These are phyloP conservation scores for Suhomyces pyralidae DNA, from an alignment of 805 yeast species.

Conservation along the genomic window DNA sequence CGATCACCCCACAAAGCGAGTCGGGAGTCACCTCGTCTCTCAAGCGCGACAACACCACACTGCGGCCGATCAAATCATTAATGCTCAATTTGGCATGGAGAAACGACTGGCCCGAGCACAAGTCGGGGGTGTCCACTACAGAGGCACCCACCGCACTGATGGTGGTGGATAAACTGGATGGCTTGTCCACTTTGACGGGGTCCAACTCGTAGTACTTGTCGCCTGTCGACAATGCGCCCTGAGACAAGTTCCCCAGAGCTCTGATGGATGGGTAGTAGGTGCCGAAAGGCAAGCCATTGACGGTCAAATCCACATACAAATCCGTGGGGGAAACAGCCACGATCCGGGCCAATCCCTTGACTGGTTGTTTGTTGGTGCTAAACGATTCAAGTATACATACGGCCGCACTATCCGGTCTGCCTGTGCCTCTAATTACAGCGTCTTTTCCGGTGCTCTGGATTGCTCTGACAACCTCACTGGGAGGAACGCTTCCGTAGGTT, in stretches of 20 bases:
- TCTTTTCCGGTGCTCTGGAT: constrained; percentile 78
- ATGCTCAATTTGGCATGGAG: constrained; percentile 47
- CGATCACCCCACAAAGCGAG: constrained; percentile 80
- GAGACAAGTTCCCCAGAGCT: constrained; percentile 69
- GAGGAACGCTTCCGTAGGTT: constrained; percentile 69
- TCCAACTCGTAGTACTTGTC: constrained; percentile 42
- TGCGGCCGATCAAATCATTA: constrained; percentile 68
- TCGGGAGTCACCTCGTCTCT: constrained; percentile 39
- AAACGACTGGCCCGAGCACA: constrained; percentile 36
- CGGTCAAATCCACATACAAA: constrained; percentile 68
- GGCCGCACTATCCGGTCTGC: constrained; percentile 82
- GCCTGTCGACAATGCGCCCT: constrained; percentile 71
- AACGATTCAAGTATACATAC: constrained; percentile 84
- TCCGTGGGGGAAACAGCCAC: constrained; percentile 61
- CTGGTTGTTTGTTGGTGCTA: constrained; percentile 50
- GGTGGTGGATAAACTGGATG: constrained; percentile 24
- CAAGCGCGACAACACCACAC: constrained; percentile 46
- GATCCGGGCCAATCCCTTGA: constrained; percentile 83
- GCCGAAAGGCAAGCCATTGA: constrained; percentile 68
- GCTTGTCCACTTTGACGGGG: constrained; percentile 29
- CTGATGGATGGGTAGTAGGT: constrained; percentile 68
- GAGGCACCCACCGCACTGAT: constrained; percentile 37
- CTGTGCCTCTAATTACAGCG: constrained; percentile 90
- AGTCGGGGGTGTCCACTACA: constrained; percentile 7
- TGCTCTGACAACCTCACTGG: constrained; percentile 66